Percentiles rank a stretch among this genome's conserved stretches.
These are phyloP conservation scores for Fusarium scirpi DNA, from an alignment of 2,329 filamentous ascomycete species.

Conservation along the genomic window DNA sequence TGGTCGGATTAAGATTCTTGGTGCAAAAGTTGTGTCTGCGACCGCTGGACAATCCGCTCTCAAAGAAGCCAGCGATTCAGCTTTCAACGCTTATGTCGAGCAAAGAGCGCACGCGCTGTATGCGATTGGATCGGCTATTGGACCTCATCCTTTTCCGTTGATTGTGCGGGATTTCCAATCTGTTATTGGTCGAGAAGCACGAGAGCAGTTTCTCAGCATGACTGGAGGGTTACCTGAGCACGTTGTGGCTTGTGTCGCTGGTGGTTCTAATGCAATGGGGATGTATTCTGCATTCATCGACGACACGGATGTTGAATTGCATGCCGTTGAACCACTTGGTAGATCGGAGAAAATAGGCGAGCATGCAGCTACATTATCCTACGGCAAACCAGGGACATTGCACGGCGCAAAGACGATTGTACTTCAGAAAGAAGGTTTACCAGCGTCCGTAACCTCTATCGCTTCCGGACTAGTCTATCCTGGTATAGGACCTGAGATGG, in stretches of 20 bases:
- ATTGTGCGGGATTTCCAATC: conserved; percentile 23
- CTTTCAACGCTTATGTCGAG: conserved; percentile 4
- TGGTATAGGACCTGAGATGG: not conserved
- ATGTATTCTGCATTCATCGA: conserved; percentile 17
- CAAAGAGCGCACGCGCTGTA: conserved; percentile 3
- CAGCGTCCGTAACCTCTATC: conserved; percentile 4
- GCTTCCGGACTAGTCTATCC: conserved; percentile 12
- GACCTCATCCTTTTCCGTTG: conserved; percentile 11
- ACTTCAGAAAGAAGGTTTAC: not conserved
- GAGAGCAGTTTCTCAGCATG: conserved; percentile 2
- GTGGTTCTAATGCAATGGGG: conserved; percentile 9
- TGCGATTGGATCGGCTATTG: conserved; percentile 11
- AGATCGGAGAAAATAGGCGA: not conserved
- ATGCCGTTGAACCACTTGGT: conserved; percentile 1
- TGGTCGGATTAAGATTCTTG: conserved; percentile 11
- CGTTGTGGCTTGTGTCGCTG: conserved; percentile 15
- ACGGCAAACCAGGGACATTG: not conserved
- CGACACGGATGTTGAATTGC: not conserved
- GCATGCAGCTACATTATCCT: conserved; percentile 15
- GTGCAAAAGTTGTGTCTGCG: not conserved
- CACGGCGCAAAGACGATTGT: conserved; percentile 21
- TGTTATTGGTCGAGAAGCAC: conserved; percentile 7
- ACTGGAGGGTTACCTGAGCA: not conserved
- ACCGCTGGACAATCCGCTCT: conserved; percentile 11
- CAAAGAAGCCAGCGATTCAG: conserved; percentile 17